phyloP scores from a whole-genome alignment of 768 basidiomycete genomes.

The Trametes cinnabarina region DNA sequence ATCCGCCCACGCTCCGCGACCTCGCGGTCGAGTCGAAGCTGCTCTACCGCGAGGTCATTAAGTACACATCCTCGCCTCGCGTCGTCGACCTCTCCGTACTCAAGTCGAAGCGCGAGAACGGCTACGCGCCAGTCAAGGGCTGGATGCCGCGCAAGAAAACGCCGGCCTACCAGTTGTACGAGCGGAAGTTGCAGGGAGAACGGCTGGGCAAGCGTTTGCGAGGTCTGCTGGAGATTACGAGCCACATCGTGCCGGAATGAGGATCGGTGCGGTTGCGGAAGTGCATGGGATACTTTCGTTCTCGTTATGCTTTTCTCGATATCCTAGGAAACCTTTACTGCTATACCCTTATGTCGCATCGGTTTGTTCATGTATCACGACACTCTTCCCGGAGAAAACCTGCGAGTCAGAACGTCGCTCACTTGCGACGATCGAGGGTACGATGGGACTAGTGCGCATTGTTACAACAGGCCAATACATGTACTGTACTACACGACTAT shows the following conservation, averaged over 20 bases:
- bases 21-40: slow-evolving; percentile 81
- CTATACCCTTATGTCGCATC: slow-evolving; percentile 20
- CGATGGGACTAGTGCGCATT: neutral
- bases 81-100: slow-evolving; percentile 81
- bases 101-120: slow-evolving; percentile 50
- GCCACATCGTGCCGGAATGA: slow-evolving; percentile 26
- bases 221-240: slow-evolving; percentile 68
- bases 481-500: neutral
- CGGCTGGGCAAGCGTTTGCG: slow-evolving; percentile 65
- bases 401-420: too few species aligned
- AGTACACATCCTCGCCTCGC: slow-evolving; percentile 75
- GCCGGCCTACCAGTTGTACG: slow-evolving; percentile 78
- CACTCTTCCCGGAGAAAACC: neutral
- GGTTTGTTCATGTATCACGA: neutral
- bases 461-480: neutral
- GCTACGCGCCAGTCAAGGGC: slow-evolving; percentile 44
- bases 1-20: slow-evolving; percentile 56
- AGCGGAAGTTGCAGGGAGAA: slow-evolving; percentile 75
- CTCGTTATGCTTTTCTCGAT: slow-evolving; percentile 10
- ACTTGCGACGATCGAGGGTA: neutral
- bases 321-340: slow-evolving; percentile 18
- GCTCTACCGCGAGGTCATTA: slow-evolving; percentile 86
- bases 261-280: neutral
- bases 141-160: slow-evolving; percentile 83
- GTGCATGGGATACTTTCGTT: neutral